Conservation (phyloP, 2,329 filamentous ascomycete genomes). For the Penicillium sp. region DNA sequence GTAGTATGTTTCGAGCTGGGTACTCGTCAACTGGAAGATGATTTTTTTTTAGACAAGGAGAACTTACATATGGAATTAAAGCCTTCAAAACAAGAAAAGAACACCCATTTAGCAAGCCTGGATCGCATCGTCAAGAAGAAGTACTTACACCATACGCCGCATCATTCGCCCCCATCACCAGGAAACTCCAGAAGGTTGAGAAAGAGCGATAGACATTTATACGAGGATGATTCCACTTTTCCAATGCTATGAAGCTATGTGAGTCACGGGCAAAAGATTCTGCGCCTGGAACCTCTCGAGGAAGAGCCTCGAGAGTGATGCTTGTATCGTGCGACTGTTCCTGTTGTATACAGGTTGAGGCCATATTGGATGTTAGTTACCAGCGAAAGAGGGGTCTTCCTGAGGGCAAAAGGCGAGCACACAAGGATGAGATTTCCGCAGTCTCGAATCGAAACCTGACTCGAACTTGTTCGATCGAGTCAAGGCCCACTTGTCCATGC, state of each 20-base stretch:
- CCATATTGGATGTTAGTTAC: conserved; percentile 4
- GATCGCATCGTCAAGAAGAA: not conserved
- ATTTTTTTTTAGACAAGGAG: not conserved
- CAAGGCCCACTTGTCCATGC: not conserved
- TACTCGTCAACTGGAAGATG: not conserved
- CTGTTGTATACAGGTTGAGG: conserved; percentile 10
- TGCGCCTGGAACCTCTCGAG: conserved; percentile 1
- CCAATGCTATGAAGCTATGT: conserved; percentile 12
- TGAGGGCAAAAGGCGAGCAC: not conserved
- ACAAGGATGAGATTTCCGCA: not conserved
- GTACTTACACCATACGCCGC: conserved; percentile 56
- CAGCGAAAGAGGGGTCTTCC: not conserved
- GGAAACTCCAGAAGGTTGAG: conserved; percentile 58
- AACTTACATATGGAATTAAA: not conserved
- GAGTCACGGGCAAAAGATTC: not conserved
- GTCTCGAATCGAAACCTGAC: not conserved
- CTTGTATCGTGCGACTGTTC: conserved; percentile 8
- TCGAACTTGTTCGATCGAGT: not conserved
- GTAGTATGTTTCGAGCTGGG: conserved; percentile 48
- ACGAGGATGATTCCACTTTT: conserved; percentile 52
- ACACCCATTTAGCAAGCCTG: not conserved
- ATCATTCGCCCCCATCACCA: conserved; percentile 59
- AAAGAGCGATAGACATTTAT: conserved; percentile 50
- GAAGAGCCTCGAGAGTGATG: conserved; percentile 15
- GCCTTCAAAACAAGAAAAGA: not conserved